A percentile compares a stretch with the other conserved stretches of the same genome.
phyloP scores from a whole-genome alignment of 2,329 filamentous ascomycete species.

The Chaetoscypha palmicola region DNA sequence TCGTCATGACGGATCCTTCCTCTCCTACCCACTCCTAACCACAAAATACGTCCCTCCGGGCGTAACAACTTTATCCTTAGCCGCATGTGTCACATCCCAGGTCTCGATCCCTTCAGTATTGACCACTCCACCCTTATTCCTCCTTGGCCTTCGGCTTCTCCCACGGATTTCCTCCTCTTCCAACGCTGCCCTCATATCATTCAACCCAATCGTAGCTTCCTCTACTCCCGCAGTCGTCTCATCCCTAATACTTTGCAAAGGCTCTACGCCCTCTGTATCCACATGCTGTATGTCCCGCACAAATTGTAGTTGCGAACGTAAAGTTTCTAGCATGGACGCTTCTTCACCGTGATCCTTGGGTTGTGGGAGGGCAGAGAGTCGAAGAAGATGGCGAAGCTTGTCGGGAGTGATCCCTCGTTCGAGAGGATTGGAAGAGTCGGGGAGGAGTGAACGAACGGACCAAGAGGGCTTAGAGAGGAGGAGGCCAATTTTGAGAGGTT shows the following conservation, averaged over 20 bases:
- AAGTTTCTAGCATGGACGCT: slow-evolving; percentile 60
- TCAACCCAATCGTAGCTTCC: slow-evolving; percentile 53
- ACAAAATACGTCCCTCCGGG: slow-evolving; percentile 31
- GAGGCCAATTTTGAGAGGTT: slow-evolving; percentile 21
- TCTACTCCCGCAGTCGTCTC: slow-evolving; percentile 54
- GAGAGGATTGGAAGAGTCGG: slow-evolving; percentile 28
- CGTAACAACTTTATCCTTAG: slow-evolving; percentile 26
- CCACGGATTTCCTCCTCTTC: slow-evolving; percentile 55
- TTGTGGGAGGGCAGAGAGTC: slow-evolving; percentile 77
- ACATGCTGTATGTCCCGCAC: slow-evolving; percentile 79
- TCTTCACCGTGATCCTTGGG: slow-evolving; percentile 60
- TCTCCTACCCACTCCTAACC: slow-evolving; percentile 30
- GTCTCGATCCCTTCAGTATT: slow-evolving; percentile 20
- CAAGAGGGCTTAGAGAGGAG: slow-evolving; percentile 68
- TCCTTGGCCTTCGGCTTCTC: slow-evolving; percentile 26
- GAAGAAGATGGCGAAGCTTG: slow-evolving; percentile 76
- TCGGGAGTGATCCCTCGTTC: slow-evolving; percentile 42
- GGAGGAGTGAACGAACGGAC: slow-evolving; percentile 73
- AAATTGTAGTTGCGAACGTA: slow-evolving; percentile 81
- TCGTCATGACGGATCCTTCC: no score
- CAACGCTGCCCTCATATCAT: slow-evolving; percentile 43
- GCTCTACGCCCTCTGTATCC: slow-evolving; percentile 64
- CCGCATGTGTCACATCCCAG: slow-evolving; percentile 29
- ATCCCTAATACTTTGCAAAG: slow-evolving; percentile 73
- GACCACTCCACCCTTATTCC: slow-evolving; percentile 15